phyloP scores from a whole-genome alignment of 805 yeast genomes.

The Metschnikowia chrysomelidarum region DNA sequence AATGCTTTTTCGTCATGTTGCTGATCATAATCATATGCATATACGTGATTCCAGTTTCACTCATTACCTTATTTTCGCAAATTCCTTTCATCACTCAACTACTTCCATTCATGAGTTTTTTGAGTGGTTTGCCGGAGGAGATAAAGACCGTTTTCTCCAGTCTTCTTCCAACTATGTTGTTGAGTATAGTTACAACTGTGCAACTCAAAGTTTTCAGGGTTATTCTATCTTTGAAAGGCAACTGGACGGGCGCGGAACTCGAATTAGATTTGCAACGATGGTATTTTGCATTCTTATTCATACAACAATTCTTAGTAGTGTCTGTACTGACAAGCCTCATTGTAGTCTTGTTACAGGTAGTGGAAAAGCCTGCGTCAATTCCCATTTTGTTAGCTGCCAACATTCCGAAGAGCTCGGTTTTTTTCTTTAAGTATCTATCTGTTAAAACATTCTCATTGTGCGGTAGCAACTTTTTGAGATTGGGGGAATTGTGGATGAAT shows the following conservation, averaged over 20 bases:
- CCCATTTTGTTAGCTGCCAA: constrained; percentile 73
- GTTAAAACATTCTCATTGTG: constrained; percentile 74
- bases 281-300: constrained; percentile 74
- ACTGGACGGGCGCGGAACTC: constrained; percentile 56
- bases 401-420: constrained; percentile 82
- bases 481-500: constrained; percentile 47
- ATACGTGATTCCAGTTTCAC: constrained; percentile 84
- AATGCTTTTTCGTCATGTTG: constrained; percentile 42
- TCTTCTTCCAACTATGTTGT: constrained; percentile 63
- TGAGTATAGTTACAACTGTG: constrained; percentile 60
- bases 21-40: constrained; percentile 44
- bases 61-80: constrained; percentile 74
- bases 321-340: constrained; percentile 80
- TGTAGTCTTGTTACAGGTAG: constrained; percentile 55
- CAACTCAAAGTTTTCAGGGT: constrained; percentile 58
- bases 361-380: constrained; percentile 69
- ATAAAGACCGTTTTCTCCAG: constrained; percentile 55
- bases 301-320: constrained; percentile 81
- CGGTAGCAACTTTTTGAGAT: constrained; percentile 67
- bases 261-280: constrained; percentile 74
- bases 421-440: constrained; percentile 75
- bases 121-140: constrained; percentile 52
- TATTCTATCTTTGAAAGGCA: constrained; percentile 55
- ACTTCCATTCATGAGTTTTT: constrained; percentile 58
- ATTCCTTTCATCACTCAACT: constrained; percentile 60